Conservation (phyloP, 192 early-diverging fungal species). For the Rhizoclosmatium globosum region DNA sequence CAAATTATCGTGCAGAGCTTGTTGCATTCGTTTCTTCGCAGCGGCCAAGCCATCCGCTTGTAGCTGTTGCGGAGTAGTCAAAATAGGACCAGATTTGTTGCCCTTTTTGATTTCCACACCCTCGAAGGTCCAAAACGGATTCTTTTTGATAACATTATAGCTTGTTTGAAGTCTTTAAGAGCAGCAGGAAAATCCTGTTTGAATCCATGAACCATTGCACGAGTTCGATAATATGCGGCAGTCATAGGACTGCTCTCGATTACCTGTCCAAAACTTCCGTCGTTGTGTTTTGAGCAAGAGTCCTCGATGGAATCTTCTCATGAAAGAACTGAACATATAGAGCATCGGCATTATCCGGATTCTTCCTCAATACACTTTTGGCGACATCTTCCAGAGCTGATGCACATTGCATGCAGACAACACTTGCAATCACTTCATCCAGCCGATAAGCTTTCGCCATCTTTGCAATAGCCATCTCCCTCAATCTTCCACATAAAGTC, state of each 20-base stretch:
- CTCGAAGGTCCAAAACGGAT: background rate
- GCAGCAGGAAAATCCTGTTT: slow-evolving; percentile 47
- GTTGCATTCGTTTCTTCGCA: background rate
- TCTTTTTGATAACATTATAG: slow-evolving; percentile 30
- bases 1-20: background rate
- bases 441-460: slow-evolving; percentile 46
- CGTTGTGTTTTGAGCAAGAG: slow-evolving; percentile 48
- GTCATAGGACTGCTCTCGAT: slow-evolving; percentile 33
- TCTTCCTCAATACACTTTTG: slow-evolving; percentile 45
- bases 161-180: slow-evolving; percentile 46
- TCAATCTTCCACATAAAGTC: slow-evolving; percentile 33
- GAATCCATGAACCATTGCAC: slow-evolving; percentile 53
- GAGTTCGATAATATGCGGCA: slow-evolving; percentile 49
- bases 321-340: slow-evolving; percentile 54
- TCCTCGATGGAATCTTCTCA: slow-evolving; percentile 55
- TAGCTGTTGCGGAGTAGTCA: background rate
- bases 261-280: slow-evolving; percentile 39
- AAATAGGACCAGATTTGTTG: background rate
- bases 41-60: background rate
- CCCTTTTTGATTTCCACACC: no score
- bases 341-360: slow-evolving; percentile 44
- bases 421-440: slow-evolving; percentile 51
- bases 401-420: slow-evolving; percentile 50
- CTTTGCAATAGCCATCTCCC: slow-evolving; percentile 49
- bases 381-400: slow-evolving; percentile 51